A percentile compares a stretch with the other conserved stretches of the same genome.
These are phyloP conservation scores for Gastrodia elata DNA, from an alignment of 106 monocot species.

Conservation along the genomic window DNA sequence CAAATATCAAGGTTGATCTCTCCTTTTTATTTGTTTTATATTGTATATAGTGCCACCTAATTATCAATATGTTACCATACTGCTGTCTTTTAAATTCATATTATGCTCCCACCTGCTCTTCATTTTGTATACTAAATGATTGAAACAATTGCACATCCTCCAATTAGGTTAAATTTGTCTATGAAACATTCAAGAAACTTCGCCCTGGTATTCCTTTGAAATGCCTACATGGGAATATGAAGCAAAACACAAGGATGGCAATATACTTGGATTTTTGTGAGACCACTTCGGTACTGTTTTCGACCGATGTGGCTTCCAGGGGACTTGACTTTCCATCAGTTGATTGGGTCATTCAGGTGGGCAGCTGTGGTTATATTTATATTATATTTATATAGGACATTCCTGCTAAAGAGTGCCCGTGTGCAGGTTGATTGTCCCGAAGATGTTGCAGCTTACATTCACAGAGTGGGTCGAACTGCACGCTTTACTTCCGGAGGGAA, in stretches of 20 bases:
- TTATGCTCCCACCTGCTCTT: not conserved
- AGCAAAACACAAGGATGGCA: conserved; percentile 62
- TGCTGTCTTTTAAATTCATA: no score
- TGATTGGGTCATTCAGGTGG: conserved; percentile 97
- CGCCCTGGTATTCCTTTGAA: conserved; percentile 86
- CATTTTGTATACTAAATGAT: not conserved
- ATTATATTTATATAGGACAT: not conserved
- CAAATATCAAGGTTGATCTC: no score
- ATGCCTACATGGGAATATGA: conserved; percentile 92
- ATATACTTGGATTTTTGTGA: conserved; percentile 71
- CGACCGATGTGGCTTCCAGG: conserved; percentile 84
- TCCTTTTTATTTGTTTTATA: no score
- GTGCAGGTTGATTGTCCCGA: conserved; percentile 95
- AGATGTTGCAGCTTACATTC: conserved; percentile 77
- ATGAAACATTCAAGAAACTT: conserved; percentile 83
- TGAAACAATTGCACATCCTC: not conserved
- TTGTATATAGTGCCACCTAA: no score
- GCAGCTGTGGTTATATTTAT: not conserved
- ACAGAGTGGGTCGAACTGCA: conserved; percentile 94
- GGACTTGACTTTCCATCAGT: conserved; percentile 87
- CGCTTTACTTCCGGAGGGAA: conserved; percentile 79
- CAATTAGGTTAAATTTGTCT: conserved; percentile 86
- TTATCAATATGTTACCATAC: no score
- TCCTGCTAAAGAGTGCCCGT: not conserved
- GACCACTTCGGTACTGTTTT: conserved; percentile 67